Percentiles rank a stretch among this genome's conserved stretches.
Conservation (phyloP, 2,329 filamentous ascomycete species). For the Diaporthe sp. region DNA sequence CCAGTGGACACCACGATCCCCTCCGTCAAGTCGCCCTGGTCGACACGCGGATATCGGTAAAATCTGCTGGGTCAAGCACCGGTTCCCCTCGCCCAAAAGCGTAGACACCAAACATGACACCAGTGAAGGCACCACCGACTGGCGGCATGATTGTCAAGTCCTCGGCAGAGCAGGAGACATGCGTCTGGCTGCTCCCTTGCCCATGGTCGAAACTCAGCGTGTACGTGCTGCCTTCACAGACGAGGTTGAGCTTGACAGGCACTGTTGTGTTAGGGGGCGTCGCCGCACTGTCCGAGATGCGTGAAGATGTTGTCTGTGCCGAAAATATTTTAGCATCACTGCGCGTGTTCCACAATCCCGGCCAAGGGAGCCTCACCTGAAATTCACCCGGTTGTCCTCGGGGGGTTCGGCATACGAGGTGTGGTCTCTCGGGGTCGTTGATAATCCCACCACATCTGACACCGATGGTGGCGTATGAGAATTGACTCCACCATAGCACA, state of each 20-base stretch:
- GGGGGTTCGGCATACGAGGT: slow-evolving; percentile 44
- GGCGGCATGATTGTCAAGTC: slow-evolving; percentile 48
- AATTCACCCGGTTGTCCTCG: slow-evolving; percentile 44
- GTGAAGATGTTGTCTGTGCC: slow-evolving; percentile 36
- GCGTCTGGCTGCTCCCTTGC: neutral
- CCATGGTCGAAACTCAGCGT: neutral
- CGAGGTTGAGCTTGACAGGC: slow-evolving; percentile 12
- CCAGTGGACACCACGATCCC: neutral
- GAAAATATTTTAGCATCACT: neutral
- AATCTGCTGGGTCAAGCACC: slow-evolving; percentile 50
- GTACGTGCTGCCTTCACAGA: slow-evolving; percentile 26
- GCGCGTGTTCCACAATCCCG: neutral
- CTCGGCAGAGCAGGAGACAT: slow-evolving; percentile 35
- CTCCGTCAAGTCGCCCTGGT: neutral
- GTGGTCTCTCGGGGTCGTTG: slow-evolving; percentile 33
- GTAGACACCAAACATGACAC: slow-evolving; percentile 50
- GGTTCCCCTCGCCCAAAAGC: slow-evolving; percentile 49
- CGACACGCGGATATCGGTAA: slow-evolving; percentile 44
- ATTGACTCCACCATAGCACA: slow-evolving; percentile 67
- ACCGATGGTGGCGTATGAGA: slow-evolving; percentile 52
- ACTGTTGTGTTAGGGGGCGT: neutral
- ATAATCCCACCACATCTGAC: slow-evolving; percentile 44
- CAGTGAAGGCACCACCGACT: slow-evolving; percentile 49
- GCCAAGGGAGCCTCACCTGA: slow-evolving; percentile 39
- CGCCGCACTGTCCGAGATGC: slow-evolving; percentile 13